These are phyloP conservation scores for Serendipita sp. DNA, from an alignment of 768 basidiomycete genomes.

Conservation along the genomic window DNA sequence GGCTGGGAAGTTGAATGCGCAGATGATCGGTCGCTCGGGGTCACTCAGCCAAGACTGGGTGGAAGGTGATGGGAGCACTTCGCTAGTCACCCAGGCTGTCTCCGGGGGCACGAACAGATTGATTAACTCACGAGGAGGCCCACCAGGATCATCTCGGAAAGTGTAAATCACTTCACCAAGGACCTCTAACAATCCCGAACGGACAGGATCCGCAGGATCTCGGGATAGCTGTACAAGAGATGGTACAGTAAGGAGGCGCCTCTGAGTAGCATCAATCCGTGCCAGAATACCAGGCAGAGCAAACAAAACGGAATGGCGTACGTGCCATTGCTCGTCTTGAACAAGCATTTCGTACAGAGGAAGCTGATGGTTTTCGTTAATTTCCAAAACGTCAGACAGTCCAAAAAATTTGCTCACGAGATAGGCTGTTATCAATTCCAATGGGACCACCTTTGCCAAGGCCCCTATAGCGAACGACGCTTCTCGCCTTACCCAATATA, in stretches of 20 bases:
- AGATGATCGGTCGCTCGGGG: slow-evolving; percentile 56
- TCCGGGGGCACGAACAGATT: slow-evolving; percentile 56
- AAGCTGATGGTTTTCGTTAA: slow-evolving; percentile 31
- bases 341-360: slow-evolving; percentile 61
- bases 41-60: slow-evolving; percentile 24
- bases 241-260: slow-evolving; percentile 48
- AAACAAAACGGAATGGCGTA: slow-evolving; percentile 75
- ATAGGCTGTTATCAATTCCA: slow-evolving; percentile 46
- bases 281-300: slow-evolving; percentile 67
- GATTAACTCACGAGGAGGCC: slow-evolving; percentile 61
- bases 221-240: slow-evolving; percentile 44
- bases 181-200: slow-evolving; percentile 66
- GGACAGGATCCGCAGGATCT: slow-evolving; percentile 53
- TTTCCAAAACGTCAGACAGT: neutral
- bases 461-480: slow-evolving; percentile 80
- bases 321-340: slow-evolving; percentile 58
- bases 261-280: slow-evolving; percentile 40
- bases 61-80: neutral
- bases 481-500: slow-evolving; percentile 70
- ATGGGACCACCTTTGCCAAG: slow-evolving; percentile 73
- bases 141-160: slow-evolving; percentile 47
- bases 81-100: neutral
- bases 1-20: slow-evolving; percentile 85
- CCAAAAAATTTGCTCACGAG: slow-evolving; percentile 31
- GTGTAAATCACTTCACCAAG: slow-evolving; percentile 80